Base-by-base conservation (phyloP, 352 stramenopile genomes). In the Phytophthora europaea region DNA sequence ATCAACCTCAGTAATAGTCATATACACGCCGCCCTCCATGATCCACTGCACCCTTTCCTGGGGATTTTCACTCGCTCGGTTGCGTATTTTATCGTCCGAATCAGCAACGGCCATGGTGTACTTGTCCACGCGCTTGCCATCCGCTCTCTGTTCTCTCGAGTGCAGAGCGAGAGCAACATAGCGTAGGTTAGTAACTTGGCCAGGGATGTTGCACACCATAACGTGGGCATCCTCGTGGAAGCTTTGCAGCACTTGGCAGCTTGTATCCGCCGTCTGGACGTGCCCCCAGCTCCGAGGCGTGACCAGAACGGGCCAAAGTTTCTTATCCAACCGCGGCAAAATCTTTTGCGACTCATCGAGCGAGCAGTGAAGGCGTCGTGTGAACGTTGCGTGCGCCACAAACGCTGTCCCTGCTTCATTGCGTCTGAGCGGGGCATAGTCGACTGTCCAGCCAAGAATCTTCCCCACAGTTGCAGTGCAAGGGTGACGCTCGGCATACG, bases 61-160 rank as follows among this genome's bases (percentile, higher is more conserved):
- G 12, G 45, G 6, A 18, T 43, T 48, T 40, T 77, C 64, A 26
- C 55, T 48, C 6, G 64, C 58, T n/a, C 54, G 61, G 18, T 28
- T 70, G 26, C 64, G 43, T 6, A 22, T 13, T 34, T 70, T 71
- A 0, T 43, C 45, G 2, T 56, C 40, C 0, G 63, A 65, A 28
- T 70, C 54, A 3, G 54, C 55, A 6, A 70, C 26, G 1, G 43
- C 38, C 26, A 70, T 23, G 10, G 54, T 58, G 45, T 71, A 71
- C 45, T 78, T 65, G 70, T 91, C 31, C 63, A 64, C 18, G 72
- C 87, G 50, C 74, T 85, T 47, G 60, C 70, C 26, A 79, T 92
- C 61, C 12, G 28, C 4, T n/a, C 23, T 23, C 51, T 20, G 23
- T 18, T 69, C 61, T 45, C 51, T 54, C 1, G 51, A 55, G 26